Evolutionary conservation across 805 yeast species (phyloP).

Genomic region (Candida lessepsii): DNA sequence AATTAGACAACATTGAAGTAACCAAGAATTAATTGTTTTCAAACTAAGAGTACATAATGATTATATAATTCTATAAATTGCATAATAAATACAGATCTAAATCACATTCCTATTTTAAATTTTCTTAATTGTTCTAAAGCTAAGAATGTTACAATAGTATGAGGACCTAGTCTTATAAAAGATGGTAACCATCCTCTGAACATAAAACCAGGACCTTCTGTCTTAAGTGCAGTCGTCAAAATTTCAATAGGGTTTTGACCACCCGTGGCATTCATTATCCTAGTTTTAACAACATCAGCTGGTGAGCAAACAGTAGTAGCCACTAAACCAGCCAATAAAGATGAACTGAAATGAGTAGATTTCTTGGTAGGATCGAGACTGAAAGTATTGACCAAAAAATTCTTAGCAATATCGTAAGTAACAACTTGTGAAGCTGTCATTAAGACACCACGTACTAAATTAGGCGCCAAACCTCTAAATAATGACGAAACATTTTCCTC

Average conservation of each 20-base stretch:
- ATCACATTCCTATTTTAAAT: constrained; percentile 47
- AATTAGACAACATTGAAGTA: constrained; percentile 73
- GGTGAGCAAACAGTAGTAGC: constrained; percentile 94
- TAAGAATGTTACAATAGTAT: constrained; percentile 66
- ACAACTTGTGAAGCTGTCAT: constrained; percentile 94
- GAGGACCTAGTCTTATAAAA: constrained; percentile 82
- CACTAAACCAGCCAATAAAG: constrained; percentile 77
- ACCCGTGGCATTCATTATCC: constrained; percentile 72
- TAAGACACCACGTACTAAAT: constrained; percentile 73
- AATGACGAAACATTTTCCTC: constrained; percentile 62
- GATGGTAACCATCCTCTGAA: constrained; percentile 92
- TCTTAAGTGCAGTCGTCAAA: constrained; percentile 52
- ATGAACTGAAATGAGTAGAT: constrained; percentile 75
- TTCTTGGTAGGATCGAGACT: constrained; percentile 58
- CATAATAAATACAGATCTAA: constrained; percentile 10
- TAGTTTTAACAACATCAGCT: constrained; percentile 85
- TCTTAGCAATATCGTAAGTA: constrained; percentile 76
- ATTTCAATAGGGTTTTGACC: constrained; percentile 48
- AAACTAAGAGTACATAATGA: constrained; percentile 1
- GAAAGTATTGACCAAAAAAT: constrained; percentile 49
- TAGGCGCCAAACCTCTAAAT: constrained; percentile 76
- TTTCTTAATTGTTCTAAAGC: constrained; percentile 66
- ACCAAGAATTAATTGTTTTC: constrained; percentile 10
- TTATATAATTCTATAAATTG: constrained; percentile 10
- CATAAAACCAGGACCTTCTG: constrained; percentile 77